Percentiles rank a stretch among this genome's conserved stretches.
phyloP scores from a whole-genome alignment of 2,329 filamentous ascomycete species.

The Penicillium psychrosexuale region DNA sequence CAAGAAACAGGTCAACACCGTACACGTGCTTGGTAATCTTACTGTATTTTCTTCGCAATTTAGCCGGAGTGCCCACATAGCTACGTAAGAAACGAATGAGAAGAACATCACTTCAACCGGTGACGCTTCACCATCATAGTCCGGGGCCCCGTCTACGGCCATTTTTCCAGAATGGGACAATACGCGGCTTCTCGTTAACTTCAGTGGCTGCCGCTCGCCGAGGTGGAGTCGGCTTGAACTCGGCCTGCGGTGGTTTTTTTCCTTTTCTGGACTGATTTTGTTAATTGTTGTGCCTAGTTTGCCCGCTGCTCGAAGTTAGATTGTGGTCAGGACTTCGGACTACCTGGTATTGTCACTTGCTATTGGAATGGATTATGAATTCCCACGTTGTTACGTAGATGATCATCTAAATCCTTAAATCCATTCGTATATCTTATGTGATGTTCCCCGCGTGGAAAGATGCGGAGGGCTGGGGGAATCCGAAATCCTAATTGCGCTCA shows the following conservation, averaged over 20 bases:
- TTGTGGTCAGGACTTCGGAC: background rate
- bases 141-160: conserved; percentile 19
- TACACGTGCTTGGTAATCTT: background rate
- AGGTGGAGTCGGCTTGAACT: conserved; percentile 15
- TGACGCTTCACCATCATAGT: conserved; percentile 8
- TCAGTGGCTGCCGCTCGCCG: conserved; percentile 14
- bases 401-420: background rate
- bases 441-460: conserved; percentile 5
- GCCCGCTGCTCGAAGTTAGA: background rate
- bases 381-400: background rate
- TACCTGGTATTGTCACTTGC: background rate
- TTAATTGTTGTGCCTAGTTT: background rate
- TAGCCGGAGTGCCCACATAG: conserved; percentile 14
- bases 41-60: conserved; percentile 4
- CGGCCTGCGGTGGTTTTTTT: conserved; percentile 1
- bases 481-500: conserved; percentile 2
- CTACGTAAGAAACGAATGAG: background rate
- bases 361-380: background rate
- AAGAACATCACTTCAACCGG: background rate
- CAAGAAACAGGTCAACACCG: background rate
- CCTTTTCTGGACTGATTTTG: background rate
- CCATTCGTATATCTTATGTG: background rate
- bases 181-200: conserved; percentile 1
- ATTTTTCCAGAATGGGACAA: conserved; percentile 18
- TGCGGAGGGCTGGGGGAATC: conserved; percentile 4